Evolutionary conservation across 2,329 filamentous ascomycete genomes (phyloP).

Genomic region (Aureobasidium mangrovei): DNA sequence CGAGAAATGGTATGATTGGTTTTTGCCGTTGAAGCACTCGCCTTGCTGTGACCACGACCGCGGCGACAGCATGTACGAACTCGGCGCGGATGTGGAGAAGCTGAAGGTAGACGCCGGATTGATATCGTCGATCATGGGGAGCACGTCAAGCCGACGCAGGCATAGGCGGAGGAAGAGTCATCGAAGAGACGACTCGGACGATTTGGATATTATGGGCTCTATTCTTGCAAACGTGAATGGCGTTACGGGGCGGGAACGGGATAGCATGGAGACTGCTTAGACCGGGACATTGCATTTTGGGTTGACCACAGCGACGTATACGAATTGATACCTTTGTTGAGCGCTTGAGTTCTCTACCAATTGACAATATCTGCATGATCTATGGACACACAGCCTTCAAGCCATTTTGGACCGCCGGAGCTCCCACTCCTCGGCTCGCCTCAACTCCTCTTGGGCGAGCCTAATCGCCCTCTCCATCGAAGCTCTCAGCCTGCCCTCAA

Average conservation of each 20-base stretch:
- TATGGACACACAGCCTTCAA: background rate
- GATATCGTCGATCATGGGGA: background rate
- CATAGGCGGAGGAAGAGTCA: background rate
- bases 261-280: background rate
- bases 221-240: slow-evolving; percentile 11
- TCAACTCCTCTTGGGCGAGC: slow-evolving; percentile 25
- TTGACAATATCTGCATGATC: too few species aligned
- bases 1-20: slow-evolving; percentile 60
- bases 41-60: slow-evolving; percentile 58
- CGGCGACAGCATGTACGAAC: slow-evolving; percentile 25
- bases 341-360: background rate
- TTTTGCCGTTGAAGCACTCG: slow-evolving; percentile 65
- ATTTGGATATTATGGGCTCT: slow-evolving; percentile 3
- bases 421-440: slow-evolving; percentile 27
- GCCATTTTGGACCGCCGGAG: slow-evolving; percentile 26
- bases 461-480: slow-evolving; percentile 26
- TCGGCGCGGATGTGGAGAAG: slow-evolving; percentile 28
- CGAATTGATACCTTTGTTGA: background rate
- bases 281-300: background rate
- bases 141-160: background rate
- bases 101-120: slow-evolving; percentile 24
- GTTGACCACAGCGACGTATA: background rate
- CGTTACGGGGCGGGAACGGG: background rate
- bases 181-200: background rate
- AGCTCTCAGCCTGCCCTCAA: slow-evolving; percentile 32